phyloP scores from a whole-genome alignment of 345 rosid genomes.

The Populus nigra region DNA sequence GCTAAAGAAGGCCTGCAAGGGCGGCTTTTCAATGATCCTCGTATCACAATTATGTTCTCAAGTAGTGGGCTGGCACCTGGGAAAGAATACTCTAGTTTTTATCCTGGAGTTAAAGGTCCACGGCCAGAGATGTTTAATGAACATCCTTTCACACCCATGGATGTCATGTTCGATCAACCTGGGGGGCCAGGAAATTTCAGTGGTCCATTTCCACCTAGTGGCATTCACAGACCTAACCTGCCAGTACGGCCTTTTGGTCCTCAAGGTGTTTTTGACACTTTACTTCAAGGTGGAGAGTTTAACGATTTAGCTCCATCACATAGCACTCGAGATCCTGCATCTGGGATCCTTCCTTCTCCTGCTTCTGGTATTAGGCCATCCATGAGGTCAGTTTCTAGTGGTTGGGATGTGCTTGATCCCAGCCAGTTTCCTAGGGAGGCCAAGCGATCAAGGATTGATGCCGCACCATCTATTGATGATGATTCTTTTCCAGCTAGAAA shows the following conservation, averaged over 20 bases:
- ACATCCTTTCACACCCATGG: constrained; percentile 41
- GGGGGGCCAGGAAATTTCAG: constrained; percentile 32
- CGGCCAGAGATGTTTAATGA: constrained; percentile 59
- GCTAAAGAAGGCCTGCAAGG: constrained; percentile 96
- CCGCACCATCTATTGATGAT: constrained; percentile 41
- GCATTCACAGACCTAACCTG: constrained; percentile 40
- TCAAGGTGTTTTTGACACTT: constrained; percentile 51
- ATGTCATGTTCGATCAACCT: constrained; percentile 43
- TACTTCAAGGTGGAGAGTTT: constrained; percentile 49
- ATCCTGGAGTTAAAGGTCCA: constrained; percentile 54
- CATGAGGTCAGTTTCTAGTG: constrained; percentile 43
- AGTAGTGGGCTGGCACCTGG: constrained; percentile 64
- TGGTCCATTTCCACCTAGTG: constrained; percentile 36
- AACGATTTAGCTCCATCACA: constrained; percentile 38
- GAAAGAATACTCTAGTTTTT: constrained; percentile 47
- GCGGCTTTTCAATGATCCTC: constrained; percentile 83
- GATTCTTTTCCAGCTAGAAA: constrained; percentile 46
- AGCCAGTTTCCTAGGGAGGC: constrained; percentile 56
- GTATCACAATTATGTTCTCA: constrained; percentile 81
- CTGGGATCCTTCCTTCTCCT: constrained; percentile 54
- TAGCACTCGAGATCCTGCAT: constrained; percentile 26
- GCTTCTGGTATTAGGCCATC: constrained; percentile 54
- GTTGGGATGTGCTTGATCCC: constrained; percentile 74
- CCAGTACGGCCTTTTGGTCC: constrained; percentile 43
- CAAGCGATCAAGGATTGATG: constrained; percentile 71